These are phyloP conservation scores for Massarina eburnea DNA, from an alignment of 2,329 filamentous ascomycete genomes.

Conservation along the genomic window DNA sequence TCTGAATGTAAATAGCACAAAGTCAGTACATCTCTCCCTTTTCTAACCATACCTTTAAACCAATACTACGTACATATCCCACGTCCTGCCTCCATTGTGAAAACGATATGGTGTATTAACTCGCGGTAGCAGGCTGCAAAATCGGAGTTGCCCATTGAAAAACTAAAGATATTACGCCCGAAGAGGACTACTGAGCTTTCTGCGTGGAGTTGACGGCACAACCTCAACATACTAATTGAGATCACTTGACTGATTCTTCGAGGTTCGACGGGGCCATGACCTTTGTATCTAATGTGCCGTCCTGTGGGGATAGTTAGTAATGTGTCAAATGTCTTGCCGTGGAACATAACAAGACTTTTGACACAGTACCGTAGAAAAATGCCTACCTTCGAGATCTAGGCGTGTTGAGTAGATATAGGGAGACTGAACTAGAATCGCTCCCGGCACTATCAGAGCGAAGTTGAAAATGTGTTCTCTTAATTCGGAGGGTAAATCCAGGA, in stretches of 20 bases:
- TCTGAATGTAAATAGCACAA: too few species aligned
- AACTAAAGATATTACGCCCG: constrained; percentile 48
- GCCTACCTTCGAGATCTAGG: constrained; percentile 18
- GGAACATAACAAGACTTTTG: too few species aligned
- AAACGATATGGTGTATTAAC: constrained; percentile 24
- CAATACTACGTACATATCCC: too few species aligned
- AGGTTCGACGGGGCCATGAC: constrained; percentile 25
- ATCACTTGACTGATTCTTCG: constrained; percentile 17
- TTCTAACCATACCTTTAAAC: too few species aligned
- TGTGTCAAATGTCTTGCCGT: too few species aligned
- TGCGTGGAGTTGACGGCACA: constrained; percentile 45
- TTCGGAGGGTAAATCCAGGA: constrained; percentile 37
- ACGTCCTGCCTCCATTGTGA: constrained; percentile 23
- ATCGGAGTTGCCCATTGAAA: constrained; percentile 18
- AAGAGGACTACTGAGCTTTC: constrained; percentile 52
- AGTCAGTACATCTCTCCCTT: too few species aligned
- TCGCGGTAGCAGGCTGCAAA: constrained; percentile 20
- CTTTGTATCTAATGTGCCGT: constrained; percentile 27
- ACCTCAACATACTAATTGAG: constrained; percentile 31
- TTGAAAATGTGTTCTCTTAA: constrained; percentile 30
- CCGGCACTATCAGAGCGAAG: constrained; percentile 22
- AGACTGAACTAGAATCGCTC: constrained; percentile 33
- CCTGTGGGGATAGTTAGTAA: too few species aligned
- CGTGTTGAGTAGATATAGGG: constrained; percentile 14
- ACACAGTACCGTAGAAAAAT: too few species aligned